A percentile compares a stretch with the other conserved stretches of the same genome.
Evolutionary conservation across 192 early-diverging fungal genomes (phyloP).

Genomic region (Gigaspora rosea): DNA sequence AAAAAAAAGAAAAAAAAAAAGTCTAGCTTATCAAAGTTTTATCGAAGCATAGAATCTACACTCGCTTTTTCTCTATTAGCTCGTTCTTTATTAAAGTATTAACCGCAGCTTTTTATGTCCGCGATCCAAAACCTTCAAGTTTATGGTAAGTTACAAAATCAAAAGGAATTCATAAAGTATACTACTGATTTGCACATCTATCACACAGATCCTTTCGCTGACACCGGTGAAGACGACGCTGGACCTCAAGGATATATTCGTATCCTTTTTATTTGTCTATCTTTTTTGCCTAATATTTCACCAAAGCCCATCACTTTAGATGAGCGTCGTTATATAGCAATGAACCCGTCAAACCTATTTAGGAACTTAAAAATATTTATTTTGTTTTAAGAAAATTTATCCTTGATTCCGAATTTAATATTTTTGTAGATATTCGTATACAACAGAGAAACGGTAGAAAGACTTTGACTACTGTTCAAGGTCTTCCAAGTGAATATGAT

Average conservation of each 20-base stretch:
- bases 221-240: conserved; percentile 47
- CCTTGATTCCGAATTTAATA: conserved; percentile 14
- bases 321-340: neutral
- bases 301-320: neutral
- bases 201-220: conserved; percentile 50
- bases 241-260: conserved; percentile 49
- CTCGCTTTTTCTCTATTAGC: neutral
- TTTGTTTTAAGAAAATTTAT: neutral
- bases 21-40: no score
- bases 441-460: conserved; percentile 97
- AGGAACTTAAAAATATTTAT: neutral
- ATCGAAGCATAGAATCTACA: neutral
- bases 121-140: conserved; percentile 50
- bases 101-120: conserved; percentile 45
- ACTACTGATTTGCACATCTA: neutral
- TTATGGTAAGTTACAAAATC: conserved; percentile 38
- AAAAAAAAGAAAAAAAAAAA: no score
- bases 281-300: neutral
- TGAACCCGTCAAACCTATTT: neutral
- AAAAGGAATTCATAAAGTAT: neutral
- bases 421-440: conserved; percentile 86
- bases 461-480: conserved; percentile 94
- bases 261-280: conserved; percentile 33
- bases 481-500: conserved; percentile 83
- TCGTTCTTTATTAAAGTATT: neutral